Conservation (phyloP, 371 early-diverging fungal genomes). For the Mortierella sp. region DNA sequence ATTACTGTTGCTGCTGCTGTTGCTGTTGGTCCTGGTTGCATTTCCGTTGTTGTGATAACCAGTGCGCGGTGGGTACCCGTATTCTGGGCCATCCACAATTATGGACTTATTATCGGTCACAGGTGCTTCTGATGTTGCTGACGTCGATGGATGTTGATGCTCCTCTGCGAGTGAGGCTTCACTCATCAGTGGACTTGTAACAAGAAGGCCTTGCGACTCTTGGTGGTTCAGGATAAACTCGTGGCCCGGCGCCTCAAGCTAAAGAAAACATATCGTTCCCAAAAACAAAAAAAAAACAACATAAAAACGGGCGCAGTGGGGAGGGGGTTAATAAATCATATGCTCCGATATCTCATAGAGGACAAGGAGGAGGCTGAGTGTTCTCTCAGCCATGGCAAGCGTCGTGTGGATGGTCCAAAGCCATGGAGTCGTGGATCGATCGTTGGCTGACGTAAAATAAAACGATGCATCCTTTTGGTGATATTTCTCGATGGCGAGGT, state of each 20-base stretch:
- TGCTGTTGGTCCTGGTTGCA: slow-evolving; percentile 27
- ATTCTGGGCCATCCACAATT: slow-evolving; percentile 22
- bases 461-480: background rate
- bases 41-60: slow-evolving; percentile 18
- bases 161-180: slow-evolving; percentile 45
- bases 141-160: slow-evolving; percentile 11
- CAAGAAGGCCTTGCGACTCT: slow-evolving; percentile 34
- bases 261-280: background rate
- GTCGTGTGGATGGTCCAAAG: slow-evolving; percentile 5
- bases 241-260: slow-evolving; percentile 25
- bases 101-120: slow-evolving; percentile 5
- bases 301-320: no score
- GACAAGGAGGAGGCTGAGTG: background rate
- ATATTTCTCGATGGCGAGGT: background rate
- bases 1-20: slow-evolving; percentile 19
- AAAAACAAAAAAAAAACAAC: background rate
- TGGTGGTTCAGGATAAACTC: slow-evolving; percentile 40
- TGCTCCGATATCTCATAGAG: no score
- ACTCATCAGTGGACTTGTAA: slow-evolving; percentile 50
- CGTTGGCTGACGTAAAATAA: slow-evolving; percentile 23
- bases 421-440: background rate
- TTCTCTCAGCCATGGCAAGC: background rate
- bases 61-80: slow-evolving; percentile 6
- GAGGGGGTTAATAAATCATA: no score
- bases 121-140: slow-evolving; percentile 7